A percentile compares a stretch with the other conserved stretches of the same genome.
Evolutionary conservation across 2,329 filamentous ascomycete species (phyloP).

Genomic region (Colletotrichum sp.): DNA sequence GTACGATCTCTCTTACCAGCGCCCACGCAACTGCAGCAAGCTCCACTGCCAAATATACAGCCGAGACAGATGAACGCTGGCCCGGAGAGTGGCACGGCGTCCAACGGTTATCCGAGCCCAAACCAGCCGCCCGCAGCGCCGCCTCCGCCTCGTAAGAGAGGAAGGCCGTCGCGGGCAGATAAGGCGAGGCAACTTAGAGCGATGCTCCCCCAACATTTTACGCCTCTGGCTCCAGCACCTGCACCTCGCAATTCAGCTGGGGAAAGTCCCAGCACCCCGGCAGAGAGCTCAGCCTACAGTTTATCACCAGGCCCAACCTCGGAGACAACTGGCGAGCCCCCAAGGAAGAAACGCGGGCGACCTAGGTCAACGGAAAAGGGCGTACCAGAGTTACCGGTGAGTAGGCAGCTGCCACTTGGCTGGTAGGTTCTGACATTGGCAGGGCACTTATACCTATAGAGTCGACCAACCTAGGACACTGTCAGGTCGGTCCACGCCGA

Average conservation of each 20-base stretch:
- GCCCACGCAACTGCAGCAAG: conserved; percentile 3
- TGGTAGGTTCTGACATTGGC: neutral
- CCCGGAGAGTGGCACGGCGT: neutral
- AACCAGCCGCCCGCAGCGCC: conserved; percentile 5
- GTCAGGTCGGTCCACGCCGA: conserved; percentile 1
- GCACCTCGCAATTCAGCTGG: neutral
- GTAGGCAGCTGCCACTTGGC: neutral
- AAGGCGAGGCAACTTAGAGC: conserved; percentile 38
- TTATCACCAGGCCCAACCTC: neutral
- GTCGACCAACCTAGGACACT: neutral
- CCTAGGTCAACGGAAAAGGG: conserved; percentile 5
- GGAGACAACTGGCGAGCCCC: neutral
- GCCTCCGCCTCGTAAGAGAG: conserved; percentile 43
- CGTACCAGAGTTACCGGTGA: neutral
- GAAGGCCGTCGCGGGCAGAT: conserved; percentile 50
- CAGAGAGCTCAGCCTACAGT: neutral
- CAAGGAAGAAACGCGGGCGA: conserved; percentile 2
- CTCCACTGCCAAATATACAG: conserved; percentile 23
- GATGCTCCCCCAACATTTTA: conserved; percentile 35
- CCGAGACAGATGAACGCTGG: conserved; percentile 11
- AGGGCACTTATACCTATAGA: neutral
- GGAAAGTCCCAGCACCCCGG: conserved; percentile 11
- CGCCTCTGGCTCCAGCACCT: conserved; percentile 30
- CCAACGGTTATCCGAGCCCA: neutral
- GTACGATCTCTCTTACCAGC: neutral